Conservation (phyloP, 2,329 filamentous ascomycete species). For the Aspergillus jensenii region DNA sequence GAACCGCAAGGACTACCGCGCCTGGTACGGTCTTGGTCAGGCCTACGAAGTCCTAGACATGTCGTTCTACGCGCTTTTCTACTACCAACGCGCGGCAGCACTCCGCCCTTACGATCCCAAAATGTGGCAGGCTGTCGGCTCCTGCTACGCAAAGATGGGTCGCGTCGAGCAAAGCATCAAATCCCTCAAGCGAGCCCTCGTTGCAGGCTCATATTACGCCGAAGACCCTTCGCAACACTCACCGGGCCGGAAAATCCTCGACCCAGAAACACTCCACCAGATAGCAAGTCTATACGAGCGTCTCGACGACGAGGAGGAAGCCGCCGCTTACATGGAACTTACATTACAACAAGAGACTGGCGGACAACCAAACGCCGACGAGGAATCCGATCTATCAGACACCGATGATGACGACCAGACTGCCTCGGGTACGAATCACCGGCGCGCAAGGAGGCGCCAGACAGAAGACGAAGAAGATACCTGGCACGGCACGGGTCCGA, state of each 20-base stretch:
- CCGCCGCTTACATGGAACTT: slow-evolving; percentile 92
- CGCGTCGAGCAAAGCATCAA: slow-evolving; percentile 89
- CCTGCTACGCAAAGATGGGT: slow-evolving; percentile 86
- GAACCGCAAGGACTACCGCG: slow-evolving; percentile 92
- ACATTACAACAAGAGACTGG: slow-evolving; percentile 84
- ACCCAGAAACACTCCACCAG: slow-evolving; percentile 86
- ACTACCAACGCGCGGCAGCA: slow-evolving; percentile 93
- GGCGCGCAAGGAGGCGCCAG: slow-evolving; percentile 22
- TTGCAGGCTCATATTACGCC: slow-evolving; percentile 81
- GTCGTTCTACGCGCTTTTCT: slow-evolving; percentile 95
- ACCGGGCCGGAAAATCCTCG: slow-evolving; percentile 60
- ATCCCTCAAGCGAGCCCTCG: slow-evolving; percentile 85
- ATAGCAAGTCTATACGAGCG: slow-evolving; percentile 88
- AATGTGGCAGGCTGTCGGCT: slow-evolving; percentile 97
- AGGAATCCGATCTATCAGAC: slow-evolving; percentile 34
- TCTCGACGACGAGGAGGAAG: slow-evolving; percentile 73
- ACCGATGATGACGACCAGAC: slow-evolving; percentile 33
- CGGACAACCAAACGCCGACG: slow-evolving; percentile 52
- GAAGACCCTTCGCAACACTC: slow-evolving; percentile 27
- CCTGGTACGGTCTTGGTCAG: slow-evolving; percentile 96
- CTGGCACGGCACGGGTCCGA: slow-evolving; percentile 72
- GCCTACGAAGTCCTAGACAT: slow-evolving; percentile 98
- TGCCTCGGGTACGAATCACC: slow-evolving; percentile 34
- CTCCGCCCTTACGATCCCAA: slow-evolving; percentile 95
- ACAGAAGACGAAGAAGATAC: slow-evolving; percentile 42